Evolutionary conservation across 345 rosid genomes (phyloP).

Genomic region (Schrenkiella parvula): DNA sequence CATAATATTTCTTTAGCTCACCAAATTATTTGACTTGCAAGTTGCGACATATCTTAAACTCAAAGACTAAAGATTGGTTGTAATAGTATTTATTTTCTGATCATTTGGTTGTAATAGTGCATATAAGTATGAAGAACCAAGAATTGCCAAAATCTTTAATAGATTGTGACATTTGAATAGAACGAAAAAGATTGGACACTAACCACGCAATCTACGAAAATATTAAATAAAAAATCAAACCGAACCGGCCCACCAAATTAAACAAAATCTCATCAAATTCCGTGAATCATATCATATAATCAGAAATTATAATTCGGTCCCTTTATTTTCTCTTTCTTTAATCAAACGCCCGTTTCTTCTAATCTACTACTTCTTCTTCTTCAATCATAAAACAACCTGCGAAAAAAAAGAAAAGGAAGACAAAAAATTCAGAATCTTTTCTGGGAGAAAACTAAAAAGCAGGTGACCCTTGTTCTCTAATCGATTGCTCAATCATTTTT

Average conservation of each 20-base stretch:
- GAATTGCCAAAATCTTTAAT: not conserved
- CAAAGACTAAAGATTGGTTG: slow-evolving; percentile 2
- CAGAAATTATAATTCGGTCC: not conserved
- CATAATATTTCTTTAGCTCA: too few relatives aligned
- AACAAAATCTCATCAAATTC: not conserved
- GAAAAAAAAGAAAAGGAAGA: slow-evolving; percentile 10
- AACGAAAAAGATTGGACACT: slow-evolving; percentile 29
- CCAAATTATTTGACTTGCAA: not conserved
- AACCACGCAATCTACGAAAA: slow-evolving; percentile 9
- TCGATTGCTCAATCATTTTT: slow-evolving; percentile 27
- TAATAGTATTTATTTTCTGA: not conserved
- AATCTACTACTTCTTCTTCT: not conserved
- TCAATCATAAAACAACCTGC: slow-evolving; percentile 13
- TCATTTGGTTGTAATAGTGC: not conserved
- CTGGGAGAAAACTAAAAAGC: not conserved
- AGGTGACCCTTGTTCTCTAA: slow-evolving; percentile 20
- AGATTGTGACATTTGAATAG: slow-evolving; percentile 27
- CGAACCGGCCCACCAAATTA: slow-evolving; percentile 12
- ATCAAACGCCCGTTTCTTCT: not conserved
- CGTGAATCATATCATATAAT: not conserved
- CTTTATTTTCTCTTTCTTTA: not conserved
- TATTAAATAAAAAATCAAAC: not conserved
- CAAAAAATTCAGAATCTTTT: slow-evolving; percentile 4
- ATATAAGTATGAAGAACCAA: not conserved
- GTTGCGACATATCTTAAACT: not conserved